These are phyloP conservation scores for Umbelopsis sp. DNA, from an alignment of 192 early-diverging fungal genomes.

Conservation along the genomic window DNA sequence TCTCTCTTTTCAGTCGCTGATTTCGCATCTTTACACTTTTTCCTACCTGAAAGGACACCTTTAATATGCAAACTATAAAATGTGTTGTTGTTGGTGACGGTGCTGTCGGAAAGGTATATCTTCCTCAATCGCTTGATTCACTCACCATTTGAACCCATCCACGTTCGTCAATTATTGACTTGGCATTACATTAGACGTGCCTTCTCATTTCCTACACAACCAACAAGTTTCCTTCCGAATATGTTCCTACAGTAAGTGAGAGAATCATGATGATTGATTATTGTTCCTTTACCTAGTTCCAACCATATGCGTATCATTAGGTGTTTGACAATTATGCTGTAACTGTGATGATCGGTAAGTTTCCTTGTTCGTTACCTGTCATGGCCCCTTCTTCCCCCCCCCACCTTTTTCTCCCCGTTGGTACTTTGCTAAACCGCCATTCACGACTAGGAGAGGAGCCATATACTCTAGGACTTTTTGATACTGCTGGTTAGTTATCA, in stretches of 20 bases:
- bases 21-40: constrained; percentile 15
- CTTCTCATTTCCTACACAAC: constrained; percentile 95
- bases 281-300: background rate
- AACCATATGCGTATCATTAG: constrained; percentile 26
- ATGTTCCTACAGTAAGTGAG: constrained; percentile 87
- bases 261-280: background rate
- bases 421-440: background rate
- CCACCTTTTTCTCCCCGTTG: background rate
- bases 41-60: background rate
- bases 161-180: background rate
- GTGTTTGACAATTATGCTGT: constrained; percentile 99
- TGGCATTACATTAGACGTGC: constrained; percentile 67
- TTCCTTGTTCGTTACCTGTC: background rate
- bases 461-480: constrained; percentile 92
- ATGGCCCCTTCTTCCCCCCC: background rate
- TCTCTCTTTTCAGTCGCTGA: background rate
- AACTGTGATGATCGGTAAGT: constrained; percentile 93
- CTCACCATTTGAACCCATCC: background rate
- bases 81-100: constrained; percentile 82
- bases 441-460: constrained; percentile 70
- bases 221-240: constrained; percentile 95
- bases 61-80: constrained; percentile 77
- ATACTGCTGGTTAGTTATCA: constrained; percentile 75
- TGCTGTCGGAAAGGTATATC: constrained; percentile 70
- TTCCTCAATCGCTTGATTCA: background rate